A percentile compares a stretch with the other conserved stretches of the same genome.
phyloP scores from a whole-genome alignment of 768 basidiomycete species.

The Phaeotremella fagi region DNA sequence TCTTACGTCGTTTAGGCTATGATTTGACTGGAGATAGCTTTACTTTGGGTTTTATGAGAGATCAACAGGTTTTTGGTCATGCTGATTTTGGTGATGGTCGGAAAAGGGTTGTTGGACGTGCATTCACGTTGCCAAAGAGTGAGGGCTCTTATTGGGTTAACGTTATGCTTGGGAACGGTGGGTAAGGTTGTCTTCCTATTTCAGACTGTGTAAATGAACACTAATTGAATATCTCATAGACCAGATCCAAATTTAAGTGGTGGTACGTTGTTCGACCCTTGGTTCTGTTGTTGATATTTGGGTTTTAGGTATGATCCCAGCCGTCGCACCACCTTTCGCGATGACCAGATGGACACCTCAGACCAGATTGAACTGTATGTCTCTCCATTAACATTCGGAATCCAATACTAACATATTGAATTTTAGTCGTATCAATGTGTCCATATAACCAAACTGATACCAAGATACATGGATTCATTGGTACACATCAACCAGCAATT shows the following conservation, averaged over 20 bases:
- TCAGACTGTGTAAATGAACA: background rate
- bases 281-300: background rate
- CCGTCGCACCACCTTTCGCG: conserved; percentile 67
- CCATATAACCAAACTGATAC: conserved; percentile 52
- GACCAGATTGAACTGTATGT: conserved; percentile 70
- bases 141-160: conserved; percentile 27
- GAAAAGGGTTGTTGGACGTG: conserved; percentile 4
- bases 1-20: background rate
- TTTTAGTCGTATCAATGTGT: conserved; percentile 31
- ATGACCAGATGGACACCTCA: conserved; percentile 85
- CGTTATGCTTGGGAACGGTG: conserved; percentile 33
- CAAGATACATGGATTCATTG: conserved; percentile 68
- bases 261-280: conserved; percentile 9
- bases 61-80: conserved; percentile 14
- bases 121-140: conserved; percentile 17
- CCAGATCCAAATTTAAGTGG: conserved; percentile 33
- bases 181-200: conserved; percentile 14
- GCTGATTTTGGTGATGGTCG: conserved; percentile 33
- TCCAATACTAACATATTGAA: conserved; percentile 53
- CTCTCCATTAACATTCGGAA: conserved; percentile 62
- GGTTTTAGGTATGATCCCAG: conserved; percentile 61
- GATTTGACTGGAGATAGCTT: background rate
- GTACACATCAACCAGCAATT: conserved; percentile 77
- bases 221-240: conserved; percentile 3
- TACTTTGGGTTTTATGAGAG: background rate